Percentiles rank a stretch among this genome's conserved stretches.
Evolutionary conservation across 2,329 filamentous ascomycete species (phyloP).

Genomic region (Stagonosporopsis tanaceti): DNA sequence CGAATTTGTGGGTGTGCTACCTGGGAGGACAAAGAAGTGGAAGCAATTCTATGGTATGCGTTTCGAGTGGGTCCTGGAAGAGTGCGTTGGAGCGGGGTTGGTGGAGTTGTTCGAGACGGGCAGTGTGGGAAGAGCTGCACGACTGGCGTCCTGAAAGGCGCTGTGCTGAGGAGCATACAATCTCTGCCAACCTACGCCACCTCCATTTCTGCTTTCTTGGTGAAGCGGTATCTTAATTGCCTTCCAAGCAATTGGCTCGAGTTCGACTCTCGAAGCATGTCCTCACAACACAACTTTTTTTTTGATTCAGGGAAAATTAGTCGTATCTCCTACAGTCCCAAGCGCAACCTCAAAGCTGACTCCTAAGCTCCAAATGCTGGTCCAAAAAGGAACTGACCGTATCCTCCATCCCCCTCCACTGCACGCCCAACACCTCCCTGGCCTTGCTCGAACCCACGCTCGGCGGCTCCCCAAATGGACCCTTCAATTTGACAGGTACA

Average conservation of each 20-base stretch:
- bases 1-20: conserved; percentile 65
- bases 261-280: conserved; percentile 7
- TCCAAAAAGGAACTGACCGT: conserved; percentile 7
- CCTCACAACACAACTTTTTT: neutral
- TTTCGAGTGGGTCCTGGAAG: conserved; percentile 76
- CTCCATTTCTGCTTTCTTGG: conserved; percentile 7
- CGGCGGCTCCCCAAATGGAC: conserved; percentile 8
- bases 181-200: neutral
- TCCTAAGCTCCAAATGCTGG: conserved; percentile 1
- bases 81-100: conserved; percentile 73
- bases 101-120: conserved; percentile 79
- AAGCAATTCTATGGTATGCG: conserved; percentile 72
- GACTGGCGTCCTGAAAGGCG: conserved; percentile 19
- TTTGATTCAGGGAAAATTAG: neutral
- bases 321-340: neutral
- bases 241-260: conserved; percentile 14
- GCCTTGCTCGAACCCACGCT: conserved; percentile 21
- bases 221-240: conserved; percentile 12
- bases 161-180: neutral
- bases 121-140: conserved; percentile 73
- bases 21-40: conserved; percentile 73
- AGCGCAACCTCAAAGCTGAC: neutral
- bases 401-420: conserved; percentile 23
- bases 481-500: conserved; percentile 18
- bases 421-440: conserved; percentile 24